Evolutionary conservation across 495 filamentous ascomycete species (phyloP), one percentile per base, ranked within the genome.

Genomic region (Neurospora hispaniola): DNA sequence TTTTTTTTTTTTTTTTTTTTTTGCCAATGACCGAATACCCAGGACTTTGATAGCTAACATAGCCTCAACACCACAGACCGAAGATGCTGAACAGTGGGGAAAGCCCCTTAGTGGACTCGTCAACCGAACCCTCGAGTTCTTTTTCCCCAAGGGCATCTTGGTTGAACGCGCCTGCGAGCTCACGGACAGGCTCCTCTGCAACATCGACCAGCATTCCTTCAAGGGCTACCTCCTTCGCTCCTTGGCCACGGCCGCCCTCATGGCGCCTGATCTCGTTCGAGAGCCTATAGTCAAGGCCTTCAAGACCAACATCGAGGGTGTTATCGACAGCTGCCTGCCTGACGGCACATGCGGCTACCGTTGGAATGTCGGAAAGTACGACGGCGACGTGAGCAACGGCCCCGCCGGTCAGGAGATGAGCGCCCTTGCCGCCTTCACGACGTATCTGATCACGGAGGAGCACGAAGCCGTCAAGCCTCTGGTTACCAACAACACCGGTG

Each of bases 141-240:
- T 91, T 83, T 90, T 89, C 78, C 76, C 54, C 27, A 3, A 62
- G 27, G 78, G 83, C 62, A 80, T 89, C 69, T 86, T 90, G 83
- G 82, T 87, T 72, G 93, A 95, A 79, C 82, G 87, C 48, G 85
- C 89, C 23, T 96, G 93, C 82, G 93, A 95, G 75, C 76, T 80
- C 5, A 27, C 70, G 2, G 77, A 79, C 69, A 70, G 71, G 12
- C 68, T 78, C 18, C 81, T 83, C 5, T 94, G 93, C 83, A 89
- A 92, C 75, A 85, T 87, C 66, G 93, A 96, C 76, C 91, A 94
- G 82, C 87, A 86, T 59, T 93, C 90, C 20, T 97, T 95, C 88
- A 97, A 96, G 81, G 92, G 92, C n/a, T 96, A 94, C 83, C 85
- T 95, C 54, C 84, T 92, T 35, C 92, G 94, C 38, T 94, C 92